phyloP scores from a whole-genome alignment of 495 filamentous ascomycete genomes.

The Aspergillus hancockii region DNA sequence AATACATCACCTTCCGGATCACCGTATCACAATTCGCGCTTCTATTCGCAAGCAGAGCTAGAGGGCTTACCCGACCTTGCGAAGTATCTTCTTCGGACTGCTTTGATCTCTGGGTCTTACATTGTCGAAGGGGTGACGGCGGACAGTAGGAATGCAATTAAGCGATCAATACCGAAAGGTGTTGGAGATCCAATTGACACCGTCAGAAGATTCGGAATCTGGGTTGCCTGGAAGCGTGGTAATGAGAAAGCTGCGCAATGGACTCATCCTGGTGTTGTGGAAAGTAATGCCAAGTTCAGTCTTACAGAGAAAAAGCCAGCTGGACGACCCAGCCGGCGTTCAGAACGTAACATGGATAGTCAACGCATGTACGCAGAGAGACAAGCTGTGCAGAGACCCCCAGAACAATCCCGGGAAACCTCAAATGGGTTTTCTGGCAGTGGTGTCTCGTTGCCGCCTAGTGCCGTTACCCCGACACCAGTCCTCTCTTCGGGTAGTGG shows the following conservation, averaged over 20 bases:
- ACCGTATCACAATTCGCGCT: slow-evolving; percentile 58
- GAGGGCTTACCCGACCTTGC: slow-evolving; percentile 65
- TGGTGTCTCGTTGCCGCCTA: slow-evolving; percentile 21
- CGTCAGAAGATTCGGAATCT: slow-evolving; percentile 65
- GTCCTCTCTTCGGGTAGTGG: slow-evolving; percentile 16
- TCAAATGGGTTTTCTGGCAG: slow-evolving; percentile 18
- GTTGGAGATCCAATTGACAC: slow-evolving; percentile 62
- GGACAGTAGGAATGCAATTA: slow-evolving; percentile 59
- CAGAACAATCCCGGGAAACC: slow-evolving; percentile 26
- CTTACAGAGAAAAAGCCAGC: slow-evolving; percentile 44
- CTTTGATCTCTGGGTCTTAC: slow-evolving; percentile 64
- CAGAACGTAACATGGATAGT: slow-evolving; percentile 44
- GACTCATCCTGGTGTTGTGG: slow-evolving; percentile 55
- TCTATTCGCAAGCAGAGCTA: slow-evolving; percentile 69
- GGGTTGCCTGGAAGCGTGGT: slow-evolving; percentile 75
- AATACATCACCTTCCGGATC: slow-evolving; percentile 47
- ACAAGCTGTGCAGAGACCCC: slow-evolving; percentile 44
- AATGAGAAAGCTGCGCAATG: slow-evolving; percentile 68
- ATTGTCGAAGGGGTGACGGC: slow-evolving; percentile 59
- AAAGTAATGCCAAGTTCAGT: slow-evolving; percentile 45
- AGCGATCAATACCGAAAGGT: slow-evolving; percentile 64
- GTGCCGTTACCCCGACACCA: slow-evolving; percentile 24
- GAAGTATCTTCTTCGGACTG: slow-evolving; percentile 67
- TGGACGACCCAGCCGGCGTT: slow-evolving; percentile 47
- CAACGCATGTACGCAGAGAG: slow-evolving; percentile 49